These are phyloP conservation scores for Ganoderma boninense DNA, from an alignment of 1,284 basidiomycete species.

Conservation along the genomic window DNA sequence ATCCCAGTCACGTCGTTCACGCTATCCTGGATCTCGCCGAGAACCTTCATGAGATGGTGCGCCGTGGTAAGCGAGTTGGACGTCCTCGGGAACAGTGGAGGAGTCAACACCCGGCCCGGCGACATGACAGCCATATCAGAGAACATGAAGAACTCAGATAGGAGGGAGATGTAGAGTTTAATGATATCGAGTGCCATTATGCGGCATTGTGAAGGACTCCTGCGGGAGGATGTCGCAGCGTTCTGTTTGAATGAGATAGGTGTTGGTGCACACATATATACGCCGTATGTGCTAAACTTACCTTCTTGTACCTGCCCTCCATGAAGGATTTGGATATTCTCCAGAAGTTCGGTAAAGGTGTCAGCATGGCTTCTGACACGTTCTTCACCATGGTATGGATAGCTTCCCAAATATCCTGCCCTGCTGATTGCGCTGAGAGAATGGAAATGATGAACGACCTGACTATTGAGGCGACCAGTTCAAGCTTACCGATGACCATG, in stretches of 20 bases:
- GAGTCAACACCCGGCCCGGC: conserved; percentile 47
- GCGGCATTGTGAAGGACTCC: conserved; percentile 85
- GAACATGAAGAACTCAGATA: conserved; percentile 92
- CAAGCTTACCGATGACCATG: conserved; percentile 62
- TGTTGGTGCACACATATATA: neutral
- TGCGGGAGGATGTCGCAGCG: conserved; percentile 49
- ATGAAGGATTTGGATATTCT: conserved; percentile 90
- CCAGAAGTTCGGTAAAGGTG: conserved; percentile 92
- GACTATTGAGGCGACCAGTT: neutral
- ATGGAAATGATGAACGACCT: conserved; percentile 5
- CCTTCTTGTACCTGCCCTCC: conserved; percentile 91
- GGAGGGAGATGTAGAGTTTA: conserved; percentile 84
- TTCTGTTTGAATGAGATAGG: conserved; percentile 30
- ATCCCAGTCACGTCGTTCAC: conserved; percentile 84
- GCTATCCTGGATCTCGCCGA: conserved; percentile 88
- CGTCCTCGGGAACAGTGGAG: conserved; percentile 77
- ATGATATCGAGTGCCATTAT: conserved; percentile 94
- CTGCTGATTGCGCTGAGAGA: conserved; percentile 48
- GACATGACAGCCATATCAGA: conserved; percentile 77
- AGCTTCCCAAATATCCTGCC: conserved; percentile 84
- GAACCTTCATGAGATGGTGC: conserved; percentile 81
- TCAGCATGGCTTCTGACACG: conserved; percentile 73
- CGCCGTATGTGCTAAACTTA: conserved; percentile 40
- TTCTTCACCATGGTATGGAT: conserved; percentile 78
- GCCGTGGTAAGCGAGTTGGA: conserved; percentile 87